Base-by-base conservation (phyloP, 73 alveolate species). In the Paramecium pentaurelia region DNA sequence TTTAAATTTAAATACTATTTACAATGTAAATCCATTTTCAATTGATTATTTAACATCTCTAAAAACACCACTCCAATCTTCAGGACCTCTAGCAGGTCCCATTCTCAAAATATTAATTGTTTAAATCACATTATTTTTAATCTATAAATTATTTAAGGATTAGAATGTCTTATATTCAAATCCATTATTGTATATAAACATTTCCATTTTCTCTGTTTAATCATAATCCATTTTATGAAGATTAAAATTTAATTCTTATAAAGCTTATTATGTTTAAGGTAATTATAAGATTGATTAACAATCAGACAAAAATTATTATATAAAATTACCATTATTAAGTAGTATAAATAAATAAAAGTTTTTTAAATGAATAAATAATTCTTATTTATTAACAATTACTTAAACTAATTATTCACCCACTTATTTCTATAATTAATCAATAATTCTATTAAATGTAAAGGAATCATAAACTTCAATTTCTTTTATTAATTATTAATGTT, bases 21-120 rank as follows among this genome's bases (percentile, higher is more conserved):
- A 11, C 10, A 37, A 25, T 40, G 90, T 77, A 40, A 77, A 77
- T 10, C 90, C 90, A 77, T 77, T 77, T 42, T 77, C 90, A 10
- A 77, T 77, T 1, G 90, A 77, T 77, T 77, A 44, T 25, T 77
- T 77, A 3, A 77, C 70, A 44, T 77, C 90, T 77, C 90, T 77
- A 77, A 77, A 77, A 14, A 77, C 71, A 8, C 90, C 90, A 77
- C 90, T 77, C 90, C 90, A 77, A 44, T 77, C 90, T 30, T 77
- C 90, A 22, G 45, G 45, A 0, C 90, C 71, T 77, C 90, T 42
- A 40, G 73, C 42, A 44, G 90, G 90, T 37, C 90, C 90, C 90
- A 77, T 44, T 77, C 90, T 77, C 28, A 77, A 77, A 10, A 77
- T 77, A 44, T 77, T 77, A 0, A 77, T 40, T 18, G 90, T 77